Conservation (phyloP, 345 rosid genomes). For the Erodium maritimum region DNA sequence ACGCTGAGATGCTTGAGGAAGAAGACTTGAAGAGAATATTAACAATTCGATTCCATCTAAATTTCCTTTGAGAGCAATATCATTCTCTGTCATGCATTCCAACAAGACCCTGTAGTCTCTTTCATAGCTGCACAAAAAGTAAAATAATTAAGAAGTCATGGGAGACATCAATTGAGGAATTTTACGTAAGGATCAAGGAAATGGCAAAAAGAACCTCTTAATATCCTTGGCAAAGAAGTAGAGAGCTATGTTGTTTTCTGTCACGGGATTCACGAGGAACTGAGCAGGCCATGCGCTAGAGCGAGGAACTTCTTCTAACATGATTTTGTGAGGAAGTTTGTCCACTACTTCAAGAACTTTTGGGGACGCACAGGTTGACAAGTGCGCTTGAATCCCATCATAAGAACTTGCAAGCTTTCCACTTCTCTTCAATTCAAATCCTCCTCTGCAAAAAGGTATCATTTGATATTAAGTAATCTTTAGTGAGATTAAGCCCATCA, state of each 20-base stretch:
- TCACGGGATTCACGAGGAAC: constrained; percentile 21
- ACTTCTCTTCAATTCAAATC: constrained; percentile 26
- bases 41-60: constrained; percentile 33
- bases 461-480: neutral
- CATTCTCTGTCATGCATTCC: constrained; percentile 33
- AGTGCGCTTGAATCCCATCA: constrained; percentile 35
- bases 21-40: constrained; percentile 35
- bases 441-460: constrained; percentile 29
- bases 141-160: neutral
- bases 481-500: neutral
- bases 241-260: constrained; percentile 39
- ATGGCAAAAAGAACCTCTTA: constrained; percentile 22
- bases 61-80: constrained; percentile 36
- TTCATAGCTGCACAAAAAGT: constrained; percentile 26
- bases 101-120: constrained; percentile 28
- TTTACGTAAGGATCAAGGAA: constrained; percentile 2
- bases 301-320: constrained; percentile 37
- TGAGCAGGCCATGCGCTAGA: constrained; percentile 33
- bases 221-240: constrained; percentile 44
- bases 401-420: constrained; percentile 12
- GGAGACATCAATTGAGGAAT: neutral
- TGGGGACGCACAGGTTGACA: constrained; percentile 23
- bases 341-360: constrained; percentile 22
- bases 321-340: constrained; percentile 27
- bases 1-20: constrained; percentile 38